Base-by-base conservation (phyloP, 306 rosid species). In the Pyrus bretschneideri region DNA sequence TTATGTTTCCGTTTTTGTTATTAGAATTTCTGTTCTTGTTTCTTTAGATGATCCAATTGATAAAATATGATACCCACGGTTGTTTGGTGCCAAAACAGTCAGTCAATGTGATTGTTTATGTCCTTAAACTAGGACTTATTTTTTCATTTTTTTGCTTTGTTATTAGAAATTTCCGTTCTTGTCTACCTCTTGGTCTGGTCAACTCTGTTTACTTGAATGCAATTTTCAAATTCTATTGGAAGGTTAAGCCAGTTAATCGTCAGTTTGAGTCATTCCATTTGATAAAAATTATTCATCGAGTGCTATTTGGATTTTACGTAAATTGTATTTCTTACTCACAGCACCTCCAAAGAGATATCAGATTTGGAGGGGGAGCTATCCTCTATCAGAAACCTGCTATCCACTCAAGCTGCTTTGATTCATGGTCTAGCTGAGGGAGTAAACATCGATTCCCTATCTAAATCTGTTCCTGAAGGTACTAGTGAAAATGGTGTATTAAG, bases 321-420 rank as follows among this genome's bases (percentile, higher is more conserved):
- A 85, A 71, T 45, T 88, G 66, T 78, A 51, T 76, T 83, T 82
- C 77, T 87, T 78, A 11, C 80, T 81, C 67, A 33, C 91, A 96
- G 99, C 78, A 96, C 99, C 69, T 96, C 99, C 31, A 96, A 93
- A 83, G 99, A 96, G 85, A 93, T 96, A 83, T 96, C 99, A 4
- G 99, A 96, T 83, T 83, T 96, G 69, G 99, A 93, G 61, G 97
- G 96, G 69, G 97, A 96, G 83, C 99, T 96, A 80, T 96, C 97
- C 3, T 92, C 99, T 42, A 93, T 96, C 79, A 89, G 98, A 85
- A 96, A 88, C 86, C 93, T 96, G 80, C 89, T 96, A 58, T 96
- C 99, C 55, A 96, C 98, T 49, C 99, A 92, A 87, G 96, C 98
- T 83, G 86, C 96, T 68, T 83, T 96, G 79, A 96, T 92, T 88